Conservation (phyloP, 2,329 filamentous ascomycete species). For the Pseudopithomyces chartarum region DNA sequence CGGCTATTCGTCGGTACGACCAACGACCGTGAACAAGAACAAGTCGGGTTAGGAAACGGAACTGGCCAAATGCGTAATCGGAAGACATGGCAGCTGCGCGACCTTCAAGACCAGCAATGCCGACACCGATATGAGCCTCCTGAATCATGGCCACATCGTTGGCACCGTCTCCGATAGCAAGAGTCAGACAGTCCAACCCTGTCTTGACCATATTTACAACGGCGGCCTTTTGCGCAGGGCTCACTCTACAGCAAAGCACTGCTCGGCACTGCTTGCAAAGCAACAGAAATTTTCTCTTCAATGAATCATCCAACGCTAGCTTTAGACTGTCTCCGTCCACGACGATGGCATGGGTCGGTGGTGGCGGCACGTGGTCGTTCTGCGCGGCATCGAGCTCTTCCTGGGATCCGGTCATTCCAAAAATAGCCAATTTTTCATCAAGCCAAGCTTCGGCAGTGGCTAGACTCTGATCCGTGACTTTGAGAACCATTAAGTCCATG, state of each 20-base stretch:
- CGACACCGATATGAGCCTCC: constrained; percentile 85
- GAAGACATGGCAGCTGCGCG: constrained; percentile 83
- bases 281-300: constrained; percentile 91
- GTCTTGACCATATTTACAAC: constrained; percentile 95
- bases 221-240: constrained; percentile 94
- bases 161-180: constrained; percentile 86
- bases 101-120: constrained; percentile 85
- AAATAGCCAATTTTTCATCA: constrained; percentile 72
- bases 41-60: constrained; percentile 79
- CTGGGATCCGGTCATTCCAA: constrained; percentile 81
- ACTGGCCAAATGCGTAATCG: constrained; percentile 88
- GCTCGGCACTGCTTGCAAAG: constrained; percentile 97
- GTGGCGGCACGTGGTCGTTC: constrained; percentile 83
- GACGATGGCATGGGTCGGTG: constrained; percentile 86
- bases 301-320: constrained; percentile 77
- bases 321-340: constrained; percentile 95
- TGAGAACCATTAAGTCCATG: constrained; percentile 94
- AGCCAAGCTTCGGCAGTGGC: constrained; percentile 71
- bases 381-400: constrained; percentile 81
- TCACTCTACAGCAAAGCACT: constrained; percentile 96
- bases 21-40: constrained; percentile 82
- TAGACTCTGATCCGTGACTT: constrained; percentile 75
- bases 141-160: constrained; percentile 96
- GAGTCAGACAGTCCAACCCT: constrained; percentile 92
- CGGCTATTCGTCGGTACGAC: constrained; percentile 92